Percentiles rank a stretch among this genome's conserved stretches.
phyloP scores from a whole-genome alignment of 1,284 basidiomycete genomes.

The Ustanciosporium gigantosporum region DNA sequence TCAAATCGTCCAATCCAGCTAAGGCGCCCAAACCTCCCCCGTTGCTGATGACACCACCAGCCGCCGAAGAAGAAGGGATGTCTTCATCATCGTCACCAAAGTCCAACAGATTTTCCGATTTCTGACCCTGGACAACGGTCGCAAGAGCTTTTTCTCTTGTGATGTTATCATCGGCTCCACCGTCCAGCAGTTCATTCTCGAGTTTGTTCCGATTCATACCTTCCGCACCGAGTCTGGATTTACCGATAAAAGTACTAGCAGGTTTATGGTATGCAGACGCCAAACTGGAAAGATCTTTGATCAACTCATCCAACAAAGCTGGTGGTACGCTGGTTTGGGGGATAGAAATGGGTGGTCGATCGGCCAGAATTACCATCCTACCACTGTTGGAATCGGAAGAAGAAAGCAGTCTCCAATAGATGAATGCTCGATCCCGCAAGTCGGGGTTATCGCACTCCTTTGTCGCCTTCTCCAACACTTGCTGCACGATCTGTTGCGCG shows the following conservation, averaged over 20 bases:
- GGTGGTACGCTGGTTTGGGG: conserved; percentile 86
- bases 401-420: conserved; percentile 91
- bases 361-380: conserved; percentile 85
- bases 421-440: conserved; percentile 92
- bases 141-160: conserved; percentile 55
- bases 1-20: conserved; percentile 50
- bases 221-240: conserved; percentile 56
- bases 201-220: conserved; percentile 12
- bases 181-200: conserved; percentile 7
- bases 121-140: conserved; percentile 64
- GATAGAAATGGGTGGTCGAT: conserved; percentile 88
- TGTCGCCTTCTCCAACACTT: conserved; percentile 87
- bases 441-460: conserved; percentile 97
- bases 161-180: conserved; percentile 43
- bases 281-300: conserved; percentile 69
- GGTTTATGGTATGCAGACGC: conserved; percentile 97
- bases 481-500: conserved; percentile 80
- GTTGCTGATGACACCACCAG: conserved; percentile 1
- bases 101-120: conserved; percentile 57
- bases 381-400: conserved; percentile 85
- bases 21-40: conserved; percentile 38
- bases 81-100: conserved; percentile 57
- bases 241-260: conserved; percentile 65
- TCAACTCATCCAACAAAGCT: conserved; percentile 86
- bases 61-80: conserved; percentile 1